Percentiles rank a stretch among this genome's conserved stretches.
Evolutionary conservation across 1,284 basidiomycete genomes (phyloP).

Genomic region (Austroboletus novae-zelandiae): DNA sequence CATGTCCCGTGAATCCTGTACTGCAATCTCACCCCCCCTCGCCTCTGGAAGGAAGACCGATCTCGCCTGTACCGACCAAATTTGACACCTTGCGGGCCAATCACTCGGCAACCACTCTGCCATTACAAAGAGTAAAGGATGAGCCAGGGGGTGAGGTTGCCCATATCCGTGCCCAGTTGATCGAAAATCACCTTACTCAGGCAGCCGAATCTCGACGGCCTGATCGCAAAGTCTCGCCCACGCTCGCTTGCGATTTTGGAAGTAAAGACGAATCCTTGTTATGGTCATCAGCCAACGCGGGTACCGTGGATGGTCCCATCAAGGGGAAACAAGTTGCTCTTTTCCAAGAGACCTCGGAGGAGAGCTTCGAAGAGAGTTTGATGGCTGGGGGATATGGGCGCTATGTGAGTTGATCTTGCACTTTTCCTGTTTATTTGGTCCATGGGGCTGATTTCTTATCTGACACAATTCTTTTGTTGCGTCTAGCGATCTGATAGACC

Average conservation of each 20-base stretch:
- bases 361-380: conserved; percentile 76
- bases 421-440: not conserved
- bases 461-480: conserved; percentile 7
- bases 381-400: conserved; percentile 75
- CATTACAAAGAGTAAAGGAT: conserved; percentile 12
- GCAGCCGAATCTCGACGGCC: conserved; percentile 63
- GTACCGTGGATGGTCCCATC: conserved; percentile 62
- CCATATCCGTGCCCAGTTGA: conserved; percentile 51
- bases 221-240: conserved; percentile 36
- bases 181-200: conserved; percentile 46
- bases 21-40: conserved; percentile 13
- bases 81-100: conserved; percentile 13
- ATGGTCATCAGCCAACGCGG: conserved; percentile 42
- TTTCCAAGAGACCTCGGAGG: conserved; percentile 77
- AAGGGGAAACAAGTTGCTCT: conserved; percentile 69
- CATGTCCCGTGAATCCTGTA: conserved; percentile 17
- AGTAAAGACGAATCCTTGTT: conserved; percentile 33
- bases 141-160: conserved; percentile 54
- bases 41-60: conserved; percentile 5
- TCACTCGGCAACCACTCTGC: not conserved
- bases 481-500: conserved; percentile 23
- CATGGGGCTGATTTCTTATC: conserved; percentile 9
- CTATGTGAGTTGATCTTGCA: conserved; percentile 46
- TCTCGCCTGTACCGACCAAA: conserved; percentile 7
- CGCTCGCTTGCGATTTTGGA: conserved; percentile 7